Conservation (phyloP, 164 flowering plant genomes). For the Liriodendron chinense region DNA sequence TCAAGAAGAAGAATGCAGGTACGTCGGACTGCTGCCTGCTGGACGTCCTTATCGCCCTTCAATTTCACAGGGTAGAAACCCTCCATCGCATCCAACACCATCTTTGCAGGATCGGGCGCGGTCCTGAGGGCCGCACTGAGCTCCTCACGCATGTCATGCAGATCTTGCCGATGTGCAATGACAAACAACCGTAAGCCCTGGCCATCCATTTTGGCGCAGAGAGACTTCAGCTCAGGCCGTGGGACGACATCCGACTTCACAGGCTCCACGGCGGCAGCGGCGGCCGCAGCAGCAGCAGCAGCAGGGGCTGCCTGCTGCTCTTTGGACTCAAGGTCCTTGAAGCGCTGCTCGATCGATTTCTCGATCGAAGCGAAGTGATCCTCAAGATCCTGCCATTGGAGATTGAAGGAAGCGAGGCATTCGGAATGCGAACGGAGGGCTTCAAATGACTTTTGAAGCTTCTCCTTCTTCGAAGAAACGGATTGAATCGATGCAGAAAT, state of each 20-base stretch:
- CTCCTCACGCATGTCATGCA: slow-evolving; percentile 29
- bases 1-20: slow-evolving; percentile 51
- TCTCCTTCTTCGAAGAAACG: slow-evolving; percentile 33
- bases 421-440: slow-evolving; percentile 37
- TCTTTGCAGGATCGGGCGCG: slow-evolving; percentile 44
- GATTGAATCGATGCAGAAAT: slow-evolving; percentile 36
- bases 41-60: slow-evolving; percentile 21
- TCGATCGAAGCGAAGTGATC: slow-evolving; percentile 55
- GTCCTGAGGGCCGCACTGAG: slow-evolving; percentile 37
- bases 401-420: slow-evolving; percentile 39
- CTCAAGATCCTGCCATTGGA: slow-evolving; percentile 64
- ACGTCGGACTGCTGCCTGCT: slow-evolving; percentile 24
- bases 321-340: slow-evolving; percentile 19
- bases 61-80: slow-evolving; percentile 21
- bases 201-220: slow-evolving; percentile 58
- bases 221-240: slow-evolving; percentile 39
- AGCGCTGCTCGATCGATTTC: slow-evolving; percentile 21
- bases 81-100: slow-evolving; percentile 58
- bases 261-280: neutral
- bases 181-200: slow-evolving; percentile 42
- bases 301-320: neutral
- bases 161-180: slow-evolving; percentile 25
- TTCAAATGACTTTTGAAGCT: slow-evolving; percentile 42
- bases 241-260: neutral
- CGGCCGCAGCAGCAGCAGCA: neutral